phyloP scores from a whole-genome alignment of 2,329 filamentous ascomycete genomes.

The Colletotrichum liriopes region DNA sequence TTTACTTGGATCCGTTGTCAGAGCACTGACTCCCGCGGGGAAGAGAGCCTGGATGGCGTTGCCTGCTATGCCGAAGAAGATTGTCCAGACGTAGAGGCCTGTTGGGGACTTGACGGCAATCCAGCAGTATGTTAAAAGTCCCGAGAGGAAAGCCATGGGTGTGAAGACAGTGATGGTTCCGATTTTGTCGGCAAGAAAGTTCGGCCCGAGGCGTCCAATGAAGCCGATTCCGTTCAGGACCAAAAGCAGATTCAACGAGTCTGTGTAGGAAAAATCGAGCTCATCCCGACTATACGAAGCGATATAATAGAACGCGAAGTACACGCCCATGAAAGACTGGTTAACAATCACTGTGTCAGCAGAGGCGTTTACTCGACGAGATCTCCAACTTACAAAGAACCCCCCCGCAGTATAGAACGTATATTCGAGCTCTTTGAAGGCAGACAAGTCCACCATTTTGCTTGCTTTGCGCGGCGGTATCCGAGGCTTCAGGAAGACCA shows the following conservation, averaged over 20 bases:
- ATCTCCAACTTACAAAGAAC: constrained; percentile 29
- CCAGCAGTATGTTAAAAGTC: constrained; percentile 69
- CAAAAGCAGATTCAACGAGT: constrained; percentile 74
- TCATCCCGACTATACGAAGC: constrained; percentile 63
- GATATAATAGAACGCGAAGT: constrained; percentile 74
- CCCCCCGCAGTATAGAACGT: constrained; percentile 33
- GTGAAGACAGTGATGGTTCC: constrained; percentile 76
- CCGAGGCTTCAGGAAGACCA: constrained; percentile 58
- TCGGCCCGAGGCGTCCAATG: constrained; percentile 71
- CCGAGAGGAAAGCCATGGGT: constrained; percentile 59
- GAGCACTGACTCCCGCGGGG: constrained; percentile 71
- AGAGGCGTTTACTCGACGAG: background rate
- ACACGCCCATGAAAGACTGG: constrained; percentile 66
- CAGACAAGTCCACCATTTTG: constrained; percentile 59
- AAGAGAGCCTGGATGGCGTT: constrained; percentile 78
- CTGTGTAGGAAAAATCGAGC: constrained; percentile 60
- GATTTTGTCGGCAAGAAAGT: constrained; percentile 69
- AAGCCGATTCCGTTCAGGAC: constrained; percentile 76
- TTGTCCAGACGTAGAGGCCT: constrained; percentile 74
- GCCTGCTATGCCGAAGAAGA: constrained; percentile 75
- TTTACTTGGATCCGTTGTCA: constrained; percentile 67
- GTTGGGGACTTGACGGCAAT: constrained; percentile 65
- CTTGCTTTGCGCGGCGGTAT: constrained; percentile 58
- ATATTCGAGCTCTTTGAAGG: constrained; percentile 56
- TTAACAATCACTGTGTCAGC: constrained; percentile 35